A percentile compares a stretch with the other conserved stretches of the same genome.
Evolutionary conservation across 768 basidiomycete genomes (phyloP).

Genomic region (Russula brevipes): DNA sequence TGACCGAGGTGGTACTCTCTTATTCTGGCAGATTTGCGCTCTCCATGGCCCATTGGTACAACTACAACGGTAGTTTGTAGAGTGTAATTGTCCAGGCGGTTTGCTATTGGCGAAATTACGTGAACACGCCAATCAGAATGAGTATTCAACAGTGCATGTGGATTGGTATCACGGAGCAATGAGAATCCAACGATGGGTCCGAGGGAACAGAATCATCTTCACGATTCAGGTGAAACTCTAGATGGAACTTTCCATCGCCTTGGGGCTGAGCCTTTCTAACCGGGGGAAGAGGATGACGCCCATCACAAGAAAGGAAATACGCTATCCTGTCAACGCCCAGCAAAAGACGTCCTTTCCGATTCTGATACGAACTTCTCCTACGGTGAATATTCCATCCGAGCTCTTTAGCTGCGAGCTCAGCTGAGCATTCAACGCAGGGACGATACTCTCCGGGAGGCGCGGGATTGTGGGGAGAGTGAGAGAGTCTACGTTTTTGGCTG

Average conservation of each 20-base stretch:
- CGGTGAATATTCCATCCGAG: background rate
- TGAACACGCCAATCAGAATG: too few species aligned
- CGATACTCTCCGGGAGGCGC: constrained; percentile 3
- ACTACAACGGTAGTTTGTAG: too few species aligned
- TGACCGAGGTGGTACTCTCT: too few species aligned
- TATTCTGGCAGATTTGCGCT: too few species aligned
- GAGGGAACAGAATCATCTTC: background rate
- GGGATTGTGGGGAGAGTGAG: background rate
- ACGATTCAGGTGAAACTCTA: too few species aligned
- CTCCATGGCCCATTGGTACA: too few species aligned
- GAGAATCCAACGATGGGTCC: background rate
- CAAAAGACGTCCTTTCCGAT: constrained; percentile 13
- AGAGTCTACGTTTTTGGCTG: background rate
- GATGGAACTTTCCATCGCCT: too few species aligned
- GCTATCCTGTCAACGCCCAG: background rate
- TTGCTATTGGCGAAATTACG: too few species aligned
- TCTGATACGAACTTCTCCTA: constrained; percentile 9
- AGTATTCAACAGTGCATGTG: too few species aligned
- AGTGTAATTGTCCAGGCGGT: too few species aligned
- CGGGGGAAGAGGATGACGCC: background rate
- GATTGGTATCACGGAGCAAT: too few species aligned
- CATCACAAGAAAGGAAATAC: background rate
- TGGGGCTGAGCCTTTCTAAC: too few species aligned
- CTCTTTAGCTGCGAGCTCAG: constrained; percentile 1
- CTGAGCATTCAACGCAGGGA: constrained; percentile 6